A percentile compares a stretch with the other conserved stretches of the same genome.
Evolutionary conservation across 345 rosid species (phyloP).

Genomic region (Acer negundo): DNA sequence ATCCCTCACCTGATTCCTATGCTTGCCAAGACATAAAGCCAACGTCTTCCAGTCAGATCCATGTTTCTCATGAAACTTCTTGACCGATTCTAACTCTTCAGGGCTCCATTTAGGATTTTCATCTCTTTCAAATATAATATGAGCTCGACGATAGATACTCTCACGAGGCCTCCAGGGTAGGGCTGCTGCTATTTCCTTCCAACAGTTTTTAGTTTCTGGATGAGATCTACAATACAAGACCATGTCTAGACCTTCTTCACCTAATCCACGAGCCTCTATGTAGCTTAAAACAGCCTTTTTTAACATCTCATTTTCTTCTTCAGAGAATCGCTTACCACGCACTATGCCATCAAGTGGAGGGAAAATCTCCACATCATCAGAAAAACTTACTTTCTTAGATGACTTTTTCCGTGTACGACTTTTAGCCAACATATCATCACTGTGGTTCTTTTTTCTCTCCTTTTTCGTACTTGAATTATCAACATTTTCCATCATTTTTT

Average conservation of each 20-base stretch:
- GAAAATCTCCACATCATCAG: conserved; percentile 63
- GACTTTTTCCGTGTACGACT: conserved; percentile 17
- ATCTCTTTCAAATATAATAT: conserved; percentile 57
- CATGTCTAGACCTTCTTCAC: conserved; percentile 66
- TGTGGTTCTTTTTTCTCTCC: conserved; percentile 25
- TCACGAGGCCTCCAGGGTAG: conserved; percentile 56
- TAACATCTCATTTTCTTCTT: conserved; percentile 65
- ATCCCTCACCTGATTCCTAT: conserved; percentile 74
- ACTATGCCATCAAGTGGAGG: conserved; percentile 43
- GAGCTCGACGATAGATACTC: conserved; percentile 63
- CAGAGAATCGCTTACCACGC: conserved; percentile 65
- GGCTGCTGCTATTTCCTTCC: conserved; percentile 69
- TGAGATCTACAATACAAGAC: conserved; percentile 46
- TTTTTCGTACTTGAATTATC: conserved; percentile 16
- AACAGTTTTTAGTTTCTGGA: conserved; percentile 50
- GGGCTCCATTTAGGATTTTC: conserved; percentile 53
- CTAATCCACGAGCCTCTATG: conserved; percentile 52
- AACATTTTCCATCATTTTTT: conserved; percentile 2
- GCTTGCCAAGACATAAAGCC: conserved; percentile 60
- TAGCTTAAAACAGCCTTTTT: conserved; percentile 54
- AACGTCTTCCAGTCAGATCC: conserved; percentile 67
- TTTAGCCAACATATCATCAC: conserved; percentile 1
- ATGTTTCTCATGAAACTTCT: conserved; percentile 43
- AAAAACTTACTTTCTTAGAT: conserved; percentile 65
- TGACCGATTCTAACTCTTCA: conserved; percentile 58